Base-by-base conservation (phyloP, 768 basidiomycete species). In the Russula emetica region DNA sequence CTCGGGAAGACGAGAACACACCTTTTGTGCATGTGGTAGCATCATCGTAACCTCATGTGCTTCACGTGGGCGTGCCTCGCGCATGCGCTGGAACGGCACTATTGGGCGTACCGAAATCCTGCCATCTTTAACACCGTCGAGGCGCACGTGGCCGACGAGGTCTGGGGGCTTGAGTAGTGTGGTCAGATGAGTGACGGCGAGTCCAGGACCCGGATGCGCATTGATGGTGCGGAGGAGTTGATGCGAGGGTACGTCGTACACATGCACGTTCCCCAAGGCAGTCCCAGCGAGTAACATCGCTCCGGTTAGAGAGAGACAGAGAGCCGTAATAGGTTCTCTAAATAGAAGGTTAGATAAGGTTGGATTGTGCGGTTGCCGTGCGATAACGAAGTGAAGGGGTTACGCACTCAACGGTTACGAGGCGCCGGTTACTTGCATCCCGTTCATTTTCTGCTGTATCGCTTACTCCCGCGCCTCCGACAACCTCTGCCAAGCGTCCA, bases 211-310 rank as follows among this genome's bases (percentile, higher is more conserved):
- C 68, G 85, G 88, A 72, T 84, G 88, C 0, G 86, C 79, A 20
- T 83, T 81, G 67, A 98, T 85, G 30, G 89, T 88, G 52, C 94
- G 88, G 30, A 97, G 77, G 32, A 86, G 84, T 72, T 98, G 95
- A 71, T 94, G 92, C 0, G 96, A 96, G 2, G 92, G 85, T 34
- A 96, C 82, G 66, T 97, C 91, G 72, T 94, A 93, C 44, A 94
- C 74, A 62, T 92, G 82, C 55, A 98, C 82, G 14, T 84, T 72
- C 2, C 93, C 93, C 2, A 81, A 74, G 2, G 81, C 73, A 0
- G 93, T 95, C 24, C 96, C 94, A 36, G 85, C 84, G n/a, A 98
- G 75, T 13, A 99, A 83, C 49, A 88, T 80, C 2, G 91, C 82
- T 0, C 85, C 83, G 13, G 88, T 90, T 28, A 90, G 70, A 0